Percentiles rank a stretch among this genome's conserved stretches.
Conservation (phyloP, 1,284 basidiomycete genomes). For the Cystobasidium pallidum region DNA sequence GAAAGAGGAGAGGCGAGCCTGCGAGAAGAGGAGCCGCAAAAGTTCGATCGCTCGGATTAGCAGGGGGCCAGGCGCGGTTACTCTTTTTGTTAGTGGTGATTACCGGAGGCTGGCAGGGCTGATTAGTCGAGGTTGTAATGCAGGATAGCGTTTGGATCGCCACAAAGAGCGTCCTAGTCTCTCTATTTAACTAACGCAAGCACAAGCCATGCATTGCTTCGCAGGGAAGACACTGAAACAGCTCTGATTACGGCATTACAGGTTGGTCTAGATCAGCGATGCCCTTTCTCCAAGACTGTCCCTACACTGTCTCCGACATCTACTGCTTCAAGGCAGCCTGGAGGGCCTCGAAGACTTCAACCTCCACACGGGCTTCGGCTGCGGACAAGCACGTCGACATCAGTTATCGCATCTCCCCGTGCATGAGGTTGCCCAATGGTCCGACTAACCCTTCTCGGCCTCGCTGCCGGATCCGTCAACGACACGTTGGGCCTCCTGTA, state of each 20-base stretch:
- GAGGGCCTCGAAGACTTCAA: slow-evolving; percentile 92
- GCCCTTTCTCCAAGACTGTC: neutral
- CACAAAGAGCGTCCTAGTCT: no score
- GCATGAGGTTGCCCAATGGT: slow-evolving; percentile 61
- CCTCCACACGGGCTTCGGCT: slow-evolving; percentile 82
- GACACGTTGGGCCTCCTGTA: slow-evolving; percentile 86
- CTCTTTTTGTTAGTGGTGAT: neutral
- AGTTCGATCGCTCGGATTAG: slow-evolving; percentile 23
- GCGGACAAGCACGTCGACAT: neutral
- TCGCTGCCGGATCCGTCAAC: slow-evolving; percentile 81
- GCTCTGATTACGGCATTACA: neutral
- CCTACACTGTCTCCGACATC: slow-evolving; percentile 6
- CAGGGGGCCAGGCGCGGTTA: no score
- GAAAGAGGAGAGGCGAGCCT: slow-evolving; percentile 11
- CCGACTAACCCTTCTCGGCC: slow-evolving; percentile 86
- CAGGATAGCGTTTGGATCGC: neutral
- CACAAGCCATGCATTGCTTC: no score
- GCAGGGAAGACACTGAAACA: no score
- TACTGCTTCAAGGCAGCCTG: slow-evolving; percentile 71
- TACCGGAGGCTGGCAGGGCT: neutral
- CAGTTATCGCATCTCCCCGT: no score
- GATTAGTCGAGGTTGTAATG: neutral
- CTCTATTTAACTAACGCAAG: no score
- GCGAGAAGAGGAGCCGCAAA: neutral
- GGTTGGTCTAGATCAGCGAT: neutral